Evolutionary conservation across 2,329 filamentous ascomycete genomes (phyloP), one percentile per base, ranked within the genome.

Genomic region (Canariomyces notabilis): DNA sequence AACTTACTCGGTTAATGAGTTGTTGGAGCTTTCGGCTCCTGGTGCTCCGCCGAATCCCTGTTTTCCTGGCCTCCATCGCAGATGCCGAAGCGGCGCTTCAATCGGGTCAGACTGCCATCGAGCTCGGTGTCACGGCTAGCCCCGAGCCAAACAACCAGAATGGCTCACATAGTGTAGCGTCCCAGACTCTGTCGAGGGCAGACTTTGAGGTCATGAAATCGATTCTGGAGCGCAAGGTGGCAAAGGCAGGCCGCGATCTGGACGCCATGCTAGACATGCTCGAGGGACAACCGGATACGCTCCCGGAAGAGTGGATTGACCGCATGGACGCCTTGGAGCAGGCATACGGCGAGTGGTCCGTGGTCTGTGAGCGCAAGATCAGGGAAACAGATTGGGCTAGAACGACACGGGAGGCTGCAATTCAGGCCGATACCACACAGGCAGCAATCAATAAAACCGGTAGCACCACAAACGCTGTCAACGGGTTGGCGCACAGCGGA

Each of bases 251-350:
- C 0, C 77, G 77, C 38, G 76, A 82, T 32, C 73, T 97, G 51
- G 93, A 98, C 63, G 79, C 76, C 41, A 89, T 96, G 77, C 75
- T 98, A 12, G 90, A 98, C 65, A 76, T 80, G 23, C 73, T 97
- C 2, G 93, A 97, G 64, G 90, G 89, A 2, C 75, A 82, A 44
- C 75, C 85, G 35, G 93, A 98, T 59, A 88, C 85, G 0, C 70
- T 98, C 8, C 93, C 93, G 0, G 86, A 94, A 33, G 64, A 71
- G 21, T 98, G 91, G 93, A 80, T 97, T 46, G 88, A 95, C 57
- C 77, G 83, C 4, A 84, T 97, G 68, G 93, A 97, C 63, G 67
- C 69, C 0, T 72, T 94, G 4, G 93, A 98, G 64, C 72, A 76
- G 9, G 78, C 83, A 22, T 95, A 91, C 64, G 79, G 82, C 6